Evolutionary conservation across 2,329 filamentous ascomycete species (phyloP).

Genomic region (Onygenales sp.): DNA sequence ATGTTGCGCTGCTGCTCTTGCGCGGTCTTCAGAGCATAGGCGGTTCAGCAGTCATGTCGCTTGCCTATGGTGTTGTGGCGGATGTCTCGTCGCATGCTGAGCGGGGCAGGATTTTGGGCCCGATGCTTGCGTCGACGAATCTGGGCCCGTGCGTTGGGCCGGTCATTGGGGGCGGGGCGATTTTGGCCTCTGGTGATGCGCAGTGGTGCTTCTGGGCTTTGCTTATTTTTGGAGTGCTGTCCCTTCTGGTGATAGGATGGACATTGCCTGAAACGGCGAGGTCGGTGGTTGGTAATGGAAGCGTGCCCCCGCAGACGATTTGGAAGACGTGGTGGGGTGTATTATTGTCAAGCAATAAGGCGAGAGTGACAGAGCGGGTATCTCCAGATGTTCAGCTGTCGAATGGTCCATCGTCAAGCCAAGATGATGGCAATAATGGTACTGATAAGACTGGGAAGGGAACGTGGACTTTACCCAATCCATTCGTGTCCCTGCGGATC

Average conservation of each 20-base stretch:
- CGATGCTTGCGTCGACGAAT: slow-evolving; percentile 10
- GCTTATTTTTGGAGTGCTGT: slow-evolving; percentile 12
- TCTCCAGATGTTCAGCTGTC: not conserved
- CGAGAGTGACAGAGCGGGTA: not conserved
- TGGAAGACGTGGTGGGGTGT: not conserved
- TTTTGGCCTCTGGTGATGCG: slow-evolving; percentile 10
- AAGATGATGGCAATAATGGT: not conserved
- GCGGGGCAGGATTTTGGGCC: slow-evolving; percentile 13
- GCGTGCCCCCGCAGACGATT: not conserved
- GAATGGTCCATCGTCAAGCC: not conserved
- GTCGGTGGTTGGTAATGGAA: not conserved
- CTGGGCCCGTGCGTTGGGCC: slow-evolving; percentile 13
- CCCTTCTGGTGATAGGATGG: not conserved
- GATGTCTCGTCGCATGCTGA: slow-evolving; percentile 12
- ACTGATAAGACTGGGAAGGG: not conserved
- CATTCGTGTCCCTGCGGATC: not conserved
- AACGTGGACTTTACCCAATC: not conserved
- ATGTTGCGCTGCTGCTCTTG: slow-evolving; percentile 9
- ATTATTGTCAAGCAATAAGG: not conserved
- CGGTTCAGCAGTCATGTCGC: slow-evolving; percentile 10
- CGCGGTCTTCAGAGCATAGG: slow-evolving; percentile 14
- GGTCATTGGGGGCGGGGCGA: slow-evolving; percentile 14
- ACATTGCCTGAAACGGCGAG: not conserved
- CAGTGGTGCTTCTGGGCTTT: slow-evolving; percentile 18
- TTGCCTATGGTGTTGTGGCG: slow-evolving; percentile 14